Evolutionary conservation across 2,329 filamentous ascomycete genomes (phyloP), one percentile per base, ranked within the genome.

Genomic region (Botrytis cinerea): DNA sequence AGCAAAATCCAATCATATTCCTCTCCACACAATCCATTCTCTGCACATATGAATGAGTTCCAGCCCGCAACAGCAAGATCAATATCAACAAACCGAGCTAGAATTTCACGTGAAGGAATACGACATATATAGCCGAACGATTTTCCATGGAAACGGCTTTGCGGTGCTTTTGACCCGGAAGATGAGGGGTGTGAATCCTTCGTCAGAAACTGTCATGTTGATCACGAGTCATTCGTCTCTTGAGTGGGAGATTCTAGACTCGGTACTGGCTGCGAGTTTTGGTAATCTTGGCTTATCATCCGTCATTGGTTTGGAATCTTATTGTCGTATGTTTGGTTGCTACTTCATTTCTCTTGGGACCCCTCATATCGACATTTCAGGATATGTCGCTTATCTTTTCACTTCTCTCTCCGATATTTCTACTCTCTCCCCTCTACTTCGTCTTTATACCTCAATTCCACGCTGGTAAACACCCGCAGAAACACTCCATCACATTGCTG

Each of bases 71-170:
- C 4, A 43, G 25, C 48, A 4, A 51, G 5, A 51, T 38, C 35
- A 38, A 7, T 38, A 51, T n/a, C 48, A 51, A 51, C 48, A 51
- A 51, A 51, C n/a, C 48, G 0, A 51, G 48, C 48, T 76, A 18
- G n/a, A 73, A 57, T 78, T 77, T 0, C 73, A 32, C 74, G 32
- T 74, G 75, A 6, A 60, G 57, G 57, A 35, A 60, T 22, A 38
- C 35, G 35, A 38, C 7, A 8, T 5, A 38, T 10, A 76, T 78
- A 38, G 77, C 78, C 22, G 76, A 75, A 57, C 76, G 77, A 57
- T 78, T 78, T 1, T 78, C 74, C 8, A 79, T 57, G 4, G 78
- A 73, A 60, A 79, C 74, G 10, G 72, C 77, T 75, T 79, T 75
- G 54, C 78, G 32, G 32, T 32, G 4, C 32, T 32, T 72, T 14